Conservation (phyloP, 2,329 filamentous ascomycete genomes). For the Paraphoma chrysanthemicola region DNA sequence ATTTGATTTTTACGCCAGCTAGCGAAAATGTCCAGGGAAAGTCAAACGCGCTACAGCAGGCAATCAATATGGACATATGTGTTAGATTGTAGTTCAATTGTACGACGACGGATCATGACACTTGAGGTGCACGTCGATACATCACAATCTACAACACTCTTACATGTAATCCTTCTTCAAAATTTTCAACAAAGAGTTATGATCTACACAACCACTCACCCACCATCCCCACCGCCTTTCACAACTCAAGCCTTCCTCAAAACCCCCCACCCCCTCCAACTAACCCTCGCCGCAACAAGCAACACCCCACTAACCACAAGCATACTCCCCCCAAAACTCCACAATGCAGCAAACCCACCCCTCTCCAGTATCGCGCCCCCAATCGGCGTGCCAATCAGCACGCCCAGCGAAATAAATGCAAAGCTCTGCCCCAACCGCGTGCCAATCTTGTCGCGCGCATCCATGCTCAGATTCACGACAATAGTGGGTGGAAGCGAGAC, state of each 20-base stretch:
- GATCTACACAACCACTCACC: too few relatives aligned
- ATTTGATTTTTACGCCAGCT: too few relatives aligned
- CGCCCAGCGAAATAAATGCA: slow-evolving; percentile 56
- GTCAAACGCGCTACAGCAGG: too few relatives aligned
- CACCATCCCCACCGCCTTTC: too few relatives aligned
- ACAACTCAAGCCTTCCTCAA: slow-evolving; percentile 29
- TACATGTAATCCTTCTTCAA: too few relatives aligned
- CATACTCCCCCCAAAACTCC: slow-evolving; percentile 53
- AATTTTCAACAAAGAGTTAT: too few relatives aligned
- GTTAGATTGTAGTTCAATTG: too few relatives aligned
- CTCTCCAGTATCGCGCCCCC: slow-evolving; percentile 60
- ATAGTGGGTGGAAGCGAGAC: slow-evolving; percentile 56
- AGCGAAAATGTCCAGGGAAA: too few relatives aligned
- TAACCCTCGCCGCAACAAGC: slow-evolving; percentile 28
- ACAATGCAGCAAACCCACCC: slow-evolving; percentile 52
- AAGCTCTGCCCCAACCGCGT: slow-evolving; percentile 65
- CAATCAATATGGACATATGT: too few relatives aligned
- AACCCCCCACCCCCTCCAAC: slow-evolving; percentile 33
- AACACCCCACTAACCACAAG: slow-evolving; percentile 28
- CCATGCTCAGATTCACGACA: slow-evolving; percentile 51
- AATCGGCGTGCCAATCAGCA: slow-evolving; percentile 64
- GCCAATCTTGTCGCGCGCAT: slow-evolving; percentile 55
- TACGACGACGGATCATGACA: too few relatives aligned
- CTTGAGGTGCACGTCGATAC: too few relatives aligned
- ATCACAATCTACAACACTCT: too few relatives aligned